Evolutionary conservation across 2,329 filamentous ascomycete species (phyloP).

Genomic region (Cladosporium halotolerans): DNA sequence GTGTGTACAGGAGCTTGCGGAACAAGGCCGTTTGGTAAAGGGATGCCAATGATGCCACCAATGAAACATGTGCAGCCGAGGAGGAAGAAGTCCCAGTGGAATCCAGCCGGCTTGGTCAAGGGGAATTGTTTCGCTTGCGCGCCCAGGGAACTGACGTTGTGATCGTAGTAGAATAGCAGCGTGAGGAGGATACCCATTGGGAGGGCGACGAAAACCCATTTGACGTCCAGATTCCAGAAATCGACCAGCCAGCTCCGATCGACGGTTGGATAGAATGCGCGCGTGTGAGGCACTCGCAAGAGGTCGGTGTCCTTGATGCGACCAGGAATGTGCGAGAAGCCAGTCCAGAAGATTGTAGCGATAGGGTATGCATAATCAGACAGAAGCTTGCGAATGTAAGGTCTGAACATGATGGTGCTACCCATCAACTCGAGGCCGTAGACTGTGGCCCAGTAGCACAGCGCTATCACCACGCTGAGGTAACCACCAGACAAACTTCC

Average conservation of each 20-base stretch:
- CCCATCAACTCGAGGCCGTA: conserved; percentile 47
- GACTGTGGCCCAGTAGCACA: conserved; percentile 48
- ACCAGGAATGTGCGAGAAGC: conserved; percentile 48
- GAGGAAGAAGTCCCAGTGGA: conserved; percentile 56
- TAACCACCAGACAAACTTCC: conserved; percentile 37
- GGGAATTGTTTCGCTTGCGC: conserved; percentile 53
- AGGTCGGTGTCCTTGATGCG: conserved; percentile 38
- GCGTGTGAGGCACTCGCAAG: conserved; percentile 37
- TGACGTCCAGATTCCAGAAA: conserved; percentile 48
- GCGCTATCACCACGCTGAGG: conserved; percentile 44
- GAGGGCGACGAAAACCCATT: conserved; percentile 49
- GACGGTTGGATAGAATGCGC: conserved; percentile 44
- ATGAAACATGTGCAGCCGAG: conserved; percentile 52
- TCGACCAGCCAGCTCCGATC: conserved; percentile 44
- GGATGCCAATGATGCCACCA: conserved; percentile 50
- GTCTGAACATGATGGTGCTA: conserved; percentile 39
- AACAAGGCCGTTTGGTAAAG: conserved; percentile 54
- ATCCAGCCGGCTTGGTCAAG: conserved; percentile 53
- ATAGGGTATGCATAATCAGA: conserved; percentile 50
- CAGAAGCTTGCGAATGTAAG: conserved; percentile 41
- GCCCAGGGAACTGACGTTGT: conserved; percentile 50
- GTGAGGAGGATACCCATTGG: conserved; percentile 50
- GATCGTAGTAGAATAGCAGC: conserved; percentile 52
- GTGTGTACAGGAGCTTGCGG: conserved; percentile 56
- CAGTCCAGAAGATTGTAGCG: conserved; percentile 49